Base-by-base conservation (phyloP, 1,284 basidiomycete genomes). In the Microstroma glucosiphilum region DNA sequence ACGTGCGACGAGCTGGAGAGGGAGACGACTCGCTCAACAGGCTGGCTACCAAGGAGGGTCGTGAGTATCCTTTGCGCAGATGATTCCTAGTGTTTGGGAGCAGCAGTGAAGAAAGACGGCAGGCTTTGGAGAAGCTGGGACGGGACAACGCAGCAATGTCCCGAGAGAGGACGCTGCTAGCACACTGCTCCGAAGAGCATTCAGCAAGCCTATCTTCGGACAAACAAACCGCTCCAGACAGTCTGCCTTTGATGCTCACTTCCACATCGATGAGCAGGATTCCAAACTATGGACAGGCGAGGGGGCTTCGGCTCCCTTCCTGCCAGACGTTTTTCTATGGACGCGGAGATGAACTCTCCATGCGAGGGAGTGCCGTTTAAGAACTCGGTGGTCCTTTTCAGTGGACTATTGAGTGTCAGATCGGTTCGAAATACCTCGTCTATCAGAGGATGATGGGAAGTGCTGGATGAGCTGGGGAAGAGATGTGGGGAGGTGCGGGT, bases 11-110 rank as follows among this genome's bases (percentile, higher is more conserved):
- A 83, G 86, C 91, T 82, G 96, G 92, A 75, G 96, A 99, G 82
- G 91, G 92, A 67, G 96, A 99, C 78, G 96, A 97, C 82, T 91
- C 91, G 61, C 82, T 98, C 80, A 98, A 98, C 88, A 86, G 93
- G 80, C 85, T 98, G 80, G 92, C 92, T 69, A 96, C 93, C 72
- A 89, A 89, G 84, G 91, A 89, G 73, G 94, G 94, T 76, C 83
- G 93, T 97, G 82, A 86, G 92, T 88, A 65, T 64, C 26, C 3
- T 4, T 9, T 37, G 9, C 15, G 53, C 11, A 53, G 41, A 60
- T 23, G 30, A 3, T 7, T 58, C 6, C 15, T 4, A n/a, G 3
- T 48, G 43, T 6, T 11, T 12, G 43, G 12, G 17, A 48, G 43
- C 12, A 4, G 3, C 21, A 21, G 43, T 12, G 43, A 17, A 21